Evolutionary conservation across 371 early-diverging fungal genomes (phyloP), one percentile per base, ranked within the genome.

Genomic region (Haplosporangium sp.): DNA sequence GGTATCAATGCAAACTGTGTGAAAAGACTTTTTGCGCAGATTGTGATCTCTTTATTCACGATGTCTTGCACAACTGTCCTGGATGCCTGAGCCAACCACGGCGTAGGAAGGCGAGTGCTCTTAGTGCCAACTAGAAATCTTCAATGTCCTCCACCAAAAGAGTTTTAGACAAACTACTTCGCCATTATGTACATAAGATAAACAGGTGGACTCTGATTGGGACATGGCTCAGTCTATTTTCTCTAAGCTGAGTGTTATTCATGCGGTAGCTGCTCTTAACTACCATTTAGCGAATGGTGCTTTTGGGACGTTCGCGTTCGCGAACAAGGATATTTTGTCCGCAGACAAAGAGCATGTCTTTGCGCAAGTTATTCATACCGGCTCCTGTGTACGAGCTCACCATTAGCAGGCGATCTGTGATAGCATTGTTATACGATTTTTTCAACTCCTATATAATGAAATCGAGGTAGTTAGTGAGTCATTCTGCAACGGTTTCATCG

Each of bases 31-130:
- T 95, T 71, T 98, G 98, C 68, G 73, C 94, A 42, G 98, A 97
- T 40, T 98, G 98, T 77, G 98, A 98, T 83, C 75, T 95, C 8
- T 98, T 92, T 81, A 86, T 95, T 13, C 98, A 98, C 77, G 97
- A 97, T 69, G 92, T 92, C 12, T 83, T 98, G 45, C 97, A 96
- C 71, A 96, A 94, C 69, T 98, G 98, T 80, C 95, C 96, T 14
- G 95, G 96, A 5, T 96, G 97, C 43, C 53, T 77, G 41, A 77
- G 67, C 36, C 82, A 80, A 55, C 80, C 76, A 42, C 58, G 73
- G 63, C 63, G 69, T 14, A 55, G 40, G 41, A 20, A 42, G 2
- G 60, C 42, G 46, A 36, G 55, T 10, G 6, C 55, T 23, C 45
- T 59, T 43, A 54, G n/a, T 21, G 20, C 45, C 2, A 54, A 46